A percentile compares a stretch with the other conserved stretches of the same genome.
Evolutionary conservation across 371 early-diverging fungal genomes (phyloP).

Genomic region (Catenaria anguillulae): DNA sequence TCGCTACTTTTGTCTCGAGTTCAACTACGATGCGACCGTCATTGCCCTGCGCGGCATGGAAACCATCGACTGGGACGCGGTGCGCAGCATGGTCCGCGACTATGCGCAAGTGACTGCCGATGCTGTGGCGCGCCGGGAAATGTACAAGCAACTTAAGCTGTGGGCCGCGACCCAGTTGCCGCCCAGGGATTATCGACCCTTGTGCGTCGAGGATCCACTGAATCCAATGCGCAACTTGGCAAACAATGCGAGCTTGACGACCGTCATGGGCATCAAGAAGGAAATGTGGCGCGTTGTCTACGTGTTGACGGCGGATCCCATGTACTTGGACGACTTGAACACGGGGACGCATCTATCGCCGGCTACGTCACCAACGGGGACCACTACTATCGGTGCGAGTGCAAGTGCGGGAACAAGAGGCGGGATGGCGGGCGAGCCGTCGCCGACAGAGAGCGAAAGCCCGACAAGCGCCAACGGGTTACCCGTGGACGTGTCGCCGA

Average conservation of each 20-base stretch:
- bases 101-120: background rate
- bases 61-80: conserved; percentile 1
- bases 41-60: background rate
- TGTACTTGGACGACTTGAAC: background rate
- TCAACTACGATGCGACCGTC: background rate
- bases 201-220: conserved; percentile 2
- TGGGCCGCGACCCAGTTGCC: background rate
- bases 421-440: too few species aligned
- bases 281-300: background rate
- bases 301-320: background rate
- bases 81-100: background rate
- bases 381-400: too few species aligned
- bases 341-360: too few species aligned
- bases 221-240: background rate
- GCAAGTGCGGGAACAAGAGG: too few species aligned
- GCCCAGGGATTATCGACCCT: background rate
- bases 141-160: background rate
- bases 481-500: too few species aligned
- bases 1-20: background rate
- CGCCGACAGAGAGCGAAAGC: too few species aligned
- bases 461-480: too few species aligned
- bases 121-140: background rate
- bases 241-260: background rate
- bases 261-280: background rate
- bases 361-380: too few species aligned